Evolutionary conservation across 2,329 filamentous ascomycete genomes (phyloP).

Genomic region (Akanthomyces uredinophilus): DNA sequence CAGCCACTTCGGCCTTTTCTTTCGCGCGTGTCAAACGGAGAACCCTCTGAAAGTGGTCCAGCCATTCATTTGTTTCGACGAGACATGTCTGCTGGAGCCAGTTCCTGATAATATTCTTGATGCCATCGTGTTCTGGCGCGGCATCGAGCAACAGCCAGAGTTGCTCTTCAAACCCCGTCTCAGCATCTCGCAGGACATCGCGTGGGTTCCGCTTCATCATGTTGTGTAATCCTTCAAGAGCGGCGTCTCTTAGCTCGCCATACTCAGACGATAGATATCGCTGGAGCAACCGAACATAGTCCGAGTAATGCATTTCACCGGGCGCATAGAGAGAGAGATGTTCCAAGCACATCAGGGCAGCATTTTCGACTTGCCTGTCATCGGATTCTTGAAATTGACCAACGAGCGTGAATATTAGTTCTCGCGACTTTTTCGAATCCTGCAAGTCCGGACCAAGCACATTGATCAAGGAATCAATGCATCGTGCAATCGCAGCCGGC

Average conservation of each 20-base stretch:
- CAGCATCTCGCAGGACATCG: conserved; percentile 71
- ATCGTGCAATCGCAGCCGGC: conserved; percentile 75
- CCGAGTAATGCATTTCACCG: conserved; percentile 74
- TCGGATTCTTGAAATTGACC: conserved; percentile 75
- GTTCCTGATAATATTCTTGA: conserved; percentile 83
- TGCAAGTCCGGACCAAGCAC: conserved; percentile 93
- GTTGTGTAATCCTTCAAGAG: conserved; percentile 84
- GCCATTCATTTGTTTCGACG: conserved; percentile 74
- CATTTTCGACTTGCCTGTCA: conserved; percentile 64
- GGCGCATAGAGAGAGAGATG: conserved; percentile 90
- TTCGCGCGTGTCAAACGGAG: conserved; percentile 80
- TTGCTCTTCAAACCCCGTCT: conserved; percentile 78
- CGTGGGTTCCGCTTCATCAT: conserved; percentile 89
- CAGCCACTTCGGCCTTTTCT: conserved; percentile 46
- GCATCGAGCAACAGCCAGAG: conserved; percentile 86
- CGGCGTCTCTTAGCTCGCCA: conserved; percentile 67
- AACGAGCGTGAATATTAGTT: conserved; percentile 83
- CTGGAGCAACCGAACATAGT: conserved; percentile 80
- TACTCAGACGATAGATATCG: conserved; percentile 67
- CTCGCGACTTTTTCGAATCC: conserved; percentile 84
- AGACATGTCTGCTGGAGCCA: conserved; percentile 91
- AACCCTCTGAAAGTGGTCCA: conserved; percentile 81
- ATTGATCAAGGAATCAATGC: conserved; percentile 92
- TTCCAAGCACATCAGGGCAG: conserved; percentile 78
- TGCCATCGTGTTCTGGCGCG: conserved; percentile 67